phyloP scores from a whole-genome alignment of 371 early-diverging fungal genomes.

The Apophysomyces elegans region DNA sequence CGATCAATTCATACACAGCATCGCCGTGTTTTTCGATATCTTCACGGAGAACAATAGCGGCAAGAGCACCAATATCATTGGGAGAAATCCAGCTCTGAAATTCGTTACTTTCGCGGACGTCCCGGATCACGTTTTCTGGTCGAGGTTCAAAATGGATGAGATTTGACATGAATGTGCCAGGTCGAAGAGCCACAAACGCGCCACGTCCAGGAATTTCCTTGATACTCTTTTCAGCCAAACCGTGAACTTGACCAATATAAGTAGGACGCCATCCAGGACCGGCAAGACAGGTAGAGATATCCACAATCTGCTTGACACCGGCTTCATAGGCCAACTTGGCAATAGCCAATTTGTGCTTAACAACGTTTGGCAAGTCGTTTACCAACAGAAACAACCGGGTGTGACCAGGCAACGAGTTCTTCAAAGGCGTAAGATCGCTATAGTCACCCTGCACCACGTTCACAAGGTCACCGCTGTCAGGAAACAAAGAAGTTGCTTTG shows the following conservation, averaged over 20 bases:
- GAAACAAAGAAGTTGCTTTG: background rate
- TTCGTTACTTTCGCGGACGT: constrained; percentile 13
- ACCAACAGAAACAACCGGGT: constrained; percentile 19
- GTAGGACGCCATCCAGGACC: background rate
- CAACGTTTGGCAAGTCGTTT: constrained; percentile 9
- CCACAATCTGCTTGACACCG: constrained; percentile 24
- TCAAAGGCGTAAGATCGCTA: constrained; percentile 13
- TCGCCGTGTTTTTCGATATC: constrained; percentile 23
- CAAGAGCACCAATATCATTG: constrained; percentile 21
- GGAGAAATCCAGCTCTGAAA: constrained; percentile 16
- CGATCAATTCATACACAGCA: constrained; percentile 21
- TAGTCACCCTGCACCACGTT: constrained; percentile 23
- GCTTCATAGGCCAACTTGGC: constrained; percentile 22
- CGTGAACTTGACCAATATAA: background rate
- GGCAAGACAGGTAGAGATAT: constrained; percentile 18
- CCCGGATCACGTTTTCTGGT: background rate
- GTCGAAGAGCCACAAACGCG: constrained; percentile 35
- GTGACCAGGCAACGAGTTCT: constrained; percentile 20
- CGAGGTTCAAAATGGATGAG: background rate
- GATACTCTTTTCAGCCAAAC: constrained; percentile 22
- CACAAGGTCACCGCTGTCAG: background rate
- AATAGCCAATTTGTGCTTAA: background rate
- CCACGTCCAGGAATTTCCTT: constrained; percentile 23
- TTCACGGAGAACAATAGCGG: constrained; percentile 20
- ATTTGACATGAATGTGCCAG: constrained; percentile 39